Evolutionary conservation across 306 rosid genomes (phyloP).

Genomic region (Cucurbita moschata): DNA sequence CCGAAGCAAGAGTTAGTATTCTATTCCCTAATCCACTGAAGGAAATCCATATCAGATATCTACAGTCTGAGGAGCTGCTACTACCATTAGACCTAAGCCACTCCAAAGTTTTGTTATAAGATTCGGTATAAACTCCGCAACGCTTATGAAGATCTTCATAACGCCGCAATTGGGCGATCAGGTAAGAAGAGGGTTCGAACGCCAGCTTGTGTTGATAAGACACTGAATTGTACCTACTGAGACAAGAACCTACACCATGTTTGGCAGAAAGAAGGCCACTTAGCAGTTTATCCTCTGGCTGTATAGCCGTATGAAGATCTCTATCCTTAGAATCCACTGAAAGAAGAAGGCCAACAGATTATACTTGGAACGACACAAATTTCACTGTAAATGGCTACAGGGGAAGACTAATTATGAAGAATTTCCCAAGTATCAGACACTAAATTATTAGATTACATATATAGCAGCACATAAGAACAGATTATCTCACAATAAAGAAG

Average conservation of each 20-base stretch:
- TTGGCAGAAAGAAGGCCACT: slow-evolving; percentile 43
- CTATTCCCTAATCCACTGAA: slow-evolving; percentile 74
- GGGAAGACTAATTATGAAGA: not conserved
- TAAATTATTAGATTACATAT: not conserved
- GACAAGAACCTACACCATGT: slow-evolving; percentile 41
- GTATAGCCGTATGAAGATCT: not conserved
- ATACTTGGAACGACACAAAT: not conserved
- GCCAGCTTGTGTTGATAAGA: slow-evolving; percentile 22
- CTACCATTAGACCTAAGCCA: slow-evolving; percentile 26
- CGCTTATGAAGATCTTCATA: slow-evolving; percentile 48
- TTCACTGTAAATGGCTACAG: not conserved
- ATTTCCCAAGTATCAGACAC: not conserved
- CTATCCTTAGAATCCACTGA: not conserved
- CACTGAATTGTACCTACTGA: slow-evolving; percentile 46
- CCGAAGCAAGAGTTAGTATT: slow-evolving; percentile 44
- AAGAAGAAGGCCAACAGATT: not conserved
- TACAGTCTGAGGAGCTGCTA: slow-evolving; percentile 25
- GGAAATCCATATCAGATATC: slow-evolving; percentile 56
- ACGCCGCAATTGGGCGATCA: slow-evolving; percentile 34
- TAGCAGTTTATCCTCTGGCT: slow-evolving; percentile 19
- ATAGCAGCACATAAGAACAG: not conserved
- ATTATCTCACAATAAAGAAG: not conserved
- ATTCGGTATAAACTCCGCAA: slow-evolving; percentile 48
- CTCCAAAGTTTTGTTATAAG: slow-evolving; percentile 35
- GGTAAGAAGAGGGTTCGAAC: slow-evolving; percentile 41